Percentiles rank a stretch among this genome's conserved stretches.
These are phyloP conservation scores for Scheffersomyces illinoinensis DNA, from an alignment of 1,139 yeast genomes.

Conservation along the genomic window DNA sequence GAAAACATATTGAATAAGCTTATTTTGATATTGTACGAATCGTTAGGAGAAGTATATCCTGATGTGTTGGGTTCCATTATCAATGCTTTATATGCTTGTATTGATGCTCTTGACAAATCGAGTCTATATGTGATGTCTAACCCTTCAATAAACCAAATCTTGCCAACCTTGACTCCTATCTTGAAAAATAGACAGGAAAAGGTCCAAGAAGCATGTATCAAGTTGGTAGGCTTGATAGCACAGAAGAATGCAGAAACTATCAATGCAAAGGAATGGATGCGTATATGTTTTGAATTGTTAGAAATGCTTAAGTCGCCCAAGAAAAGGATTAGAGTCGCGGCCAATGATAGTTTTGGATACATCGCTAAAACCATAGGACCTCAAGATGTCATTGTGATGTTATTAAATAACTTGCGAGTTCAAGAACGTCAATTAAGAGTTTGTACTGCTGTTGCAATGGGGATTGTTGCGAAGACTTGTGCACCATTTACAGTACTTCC, in stretches of 20 bases:
- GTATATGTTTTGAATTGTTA: conserved; percentile 86
- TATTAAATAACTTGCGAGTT: conserved; percentile 80
- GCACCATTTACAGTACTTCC: conserved; percentile 96
- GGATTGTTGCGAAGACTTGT: conserved; percentile 93
- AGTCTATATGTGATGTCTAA: conserved; percentile 60
- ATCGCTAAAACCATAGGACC: conserved; percentile 96
- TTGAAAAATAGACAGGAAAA: conserved; percentile 86
- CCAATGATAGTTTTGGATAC: conserved; percentile 88
- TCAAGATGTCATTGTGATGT: conserved; percentile 84
- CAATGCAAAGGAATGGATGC: conserved; percentile 96
- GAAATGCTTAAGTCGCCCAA: conserved; percentile 88
- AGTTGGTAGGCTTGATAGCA: conserved; percentile 82
- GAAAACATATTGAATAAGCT: conserved; percentile 55
- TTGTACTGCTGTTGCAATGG: conserved; percentile 97
- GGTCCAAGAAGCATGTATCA: conserved; percentile 85
- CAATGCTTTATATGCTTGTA: conserved; percentile 59
- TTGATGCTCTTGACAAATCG: conserved; percentile 34
- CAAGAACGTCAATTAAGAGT: conserved; percentile 97
- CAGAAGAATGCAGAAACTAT: conserved; percentile 81
- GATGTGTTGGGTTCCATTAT: conserved; percentile 88
- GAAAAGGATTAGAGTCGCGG: conserved; percentile 77
- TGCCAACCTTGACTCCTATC: conserved; percentile 91
- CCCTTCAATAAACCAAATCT: conserved; percentile 81
- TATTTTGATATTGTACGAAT: conserved; percentile 80
- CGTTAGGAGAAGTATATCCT: conserved; percentile 93